phyloP scores from a whole-genome alignment of 768 basidiomycete species.

The Suillus occidentalis region DNA sequence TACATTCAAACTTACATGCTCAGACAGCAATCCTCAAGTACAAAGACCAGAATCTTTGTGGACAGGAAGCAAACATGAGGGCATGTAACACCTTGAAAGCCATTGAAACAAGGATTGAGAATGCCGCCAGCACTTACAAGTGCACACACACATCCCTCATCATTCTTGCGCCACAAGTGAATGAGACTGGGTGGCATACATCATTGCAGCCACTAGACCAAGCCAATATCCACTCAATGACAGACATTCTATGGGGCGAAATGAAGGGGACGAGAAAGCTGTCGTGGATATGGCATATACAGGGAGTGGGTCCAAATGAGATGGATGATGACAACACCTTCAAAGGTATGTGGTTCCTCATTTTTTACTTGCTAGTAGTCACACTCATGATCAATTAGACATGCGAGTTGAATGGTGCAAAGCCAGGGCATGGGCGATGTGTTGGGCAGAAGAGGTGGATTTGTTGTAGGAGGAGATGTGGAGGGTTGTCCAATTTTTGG shows the following conservation, averaged over 20 bases:
- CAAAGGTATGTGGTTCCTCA: constrained; percentile 1
- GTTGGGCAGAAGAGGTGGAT: background rate
- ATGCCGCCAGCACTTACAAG: background rate
- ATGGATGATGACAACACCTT: background rate
- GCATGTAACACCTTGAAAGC: background rate
- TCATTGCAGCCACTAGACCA: background rate
- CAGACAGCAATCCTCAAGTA: background rate
- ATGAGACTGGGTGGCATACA: background rate
- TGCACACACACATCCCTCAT: background rate
- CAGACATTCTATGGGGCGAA: constrained; percentile 3
- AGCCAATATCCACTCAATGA: constrained; percentile 4
- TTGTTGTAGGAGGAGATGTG: background rate
- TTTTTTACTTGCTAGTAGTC: background rate
- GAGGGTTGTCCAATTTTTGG: background rate
- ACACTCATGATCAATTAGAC: background rate
- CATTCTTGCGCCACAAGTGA: background rate
- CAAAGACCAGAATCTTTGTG: background rate
- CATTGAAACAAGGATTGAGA: background rate
- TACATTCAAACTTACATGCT: background rate
- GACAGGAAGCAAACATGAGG: background rate
- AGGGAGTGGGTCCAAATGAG: background rate
- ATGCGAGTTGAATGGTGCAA: background rate
- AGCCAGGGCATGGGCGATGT: background rate
- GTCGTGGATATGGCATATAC: constrained; percentile 13
- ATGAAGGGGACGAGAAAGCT: constrained; percentile 11